Base-by-base conservation (phyloP, 2,329 filamentous ascomycete genomes). In the Aspergillus fischeri region DNA sequence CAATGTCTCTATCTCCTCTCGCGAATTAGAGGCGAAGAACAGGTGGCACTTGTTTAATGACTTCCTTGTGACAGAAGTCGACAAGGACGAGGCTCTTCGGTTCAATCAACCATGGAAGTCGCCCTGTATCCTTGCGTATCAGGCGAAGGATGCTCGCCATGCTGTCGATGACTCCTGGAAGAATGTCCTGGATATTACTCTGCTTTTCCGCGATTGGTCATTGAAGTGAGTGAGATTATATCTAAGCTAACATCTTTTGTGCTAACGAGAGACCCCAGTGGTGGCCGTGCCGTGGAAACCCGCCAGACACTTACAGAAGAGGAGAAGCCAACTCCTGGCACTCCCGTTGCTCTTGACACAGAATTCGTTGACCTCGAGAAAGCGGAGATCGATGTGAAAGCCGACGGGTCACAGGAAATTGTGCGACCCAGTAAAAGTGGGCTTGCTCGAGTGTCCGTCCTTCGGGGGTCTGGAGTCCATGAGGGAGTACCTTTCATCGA, bases 1-100 rank as follows among this genome's bases (percentile, higher is more conserved):
- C 64, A 95, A 99, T 71, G 89, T 91, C 84, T 79, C 74, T 47
- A 70, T 78, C 4, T 78, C 73, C 9, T 69, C 71, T 25, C 66
- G 67, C 6, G 63, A 73, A 32, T 72, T 82, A 0, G 81, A 85
- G 1, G 78, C 78, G 3, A 82, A 86, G 61, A 88, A 85, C 67
- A 87, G 88, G 65, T 99, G 95, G 95, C 91, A 97, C 74, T 77
- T 99, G 1, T 97, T 99, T 78, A 99, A 99, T 66, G 94, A 99
- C 75, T 99, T 99, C 68, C 77, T 96, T 38, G 95, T 99, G 24
- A 86, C 90, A 11, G 86, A 88, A 9, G 85, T 96, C 17, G 85
- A 87, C 32, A 83, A 85, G 28, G 87, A 92, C 60, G 93, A 99
- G 70, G 95, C 93, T 0, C 79, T 97, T 20, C 86, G 88, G 25